Percentiles rank a stretch among this genome's conserved stretches.
Evolutionary conservation across 2,329 filamentous ascomycete species (phyloP).

Genomic region (Paecilomyces formosus): DNA sequence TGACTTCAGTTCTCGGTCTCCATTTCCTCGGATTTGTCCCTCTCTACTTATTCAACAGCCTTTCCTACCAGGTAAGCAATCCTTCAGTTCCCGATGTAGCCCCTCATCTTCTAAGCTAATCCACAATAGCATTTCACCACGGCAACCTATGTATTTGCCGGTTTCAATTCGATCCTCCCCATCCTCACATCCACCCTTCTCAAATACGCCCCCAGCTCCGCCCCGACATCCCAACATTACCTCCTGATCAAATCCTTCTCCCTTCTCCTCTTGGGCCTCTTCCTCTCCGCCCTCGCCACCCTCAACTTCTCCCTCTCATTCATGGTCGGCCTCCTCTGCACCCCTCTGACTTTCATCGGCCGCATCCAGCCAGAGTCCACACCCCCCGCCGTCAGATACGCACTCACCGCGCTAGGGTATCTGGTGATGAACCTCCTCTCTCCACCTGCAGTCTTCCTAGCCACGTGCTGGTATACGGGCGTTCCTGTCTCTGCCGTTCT

Average conservation of each 20-base stretch:
- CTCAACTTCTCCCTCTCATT: conserved; percentile 92
- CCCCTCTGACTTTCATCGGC: conserved; percentile 66
- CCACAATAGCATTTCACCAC: conserved; percentile 48
- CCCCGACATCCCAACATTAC: conserved; percentile 60
- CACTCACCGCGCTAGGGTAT: conserved; percentile 33
- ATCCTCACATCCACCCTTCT: conserved; percentile 32
- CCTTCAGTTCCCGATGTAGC: conserved; percentile 2
- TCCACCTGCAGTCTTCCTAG: conserved; percentile 51
- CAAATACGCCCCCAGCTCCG: conserved; percentile 35
- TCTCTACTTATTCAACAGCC: conserved; percentile 77
- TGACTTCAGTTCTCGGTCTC: conserved; percentile 62
- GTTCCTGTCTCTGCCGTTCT: conserved; percentile 53
- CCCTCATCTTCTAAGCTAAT: conserved; percentile 3
- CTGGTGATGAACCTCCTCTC: conserved; percentile 53
- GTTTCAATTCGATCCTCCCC: neutral
- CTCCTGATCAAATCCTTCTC: conserved; percentile 83
- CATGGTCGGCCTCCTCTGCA: conserved; percentile 69
- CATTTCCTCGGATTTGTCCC: conserved; percentile 76
- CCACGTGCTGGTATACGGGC: conserved; percentile 41
- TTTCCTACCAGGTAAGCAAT: conserved; percentile 54
- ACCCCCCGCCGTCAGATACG: conserved; percentile 9
- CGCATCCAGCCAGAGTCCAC: conserved; percentile 15
- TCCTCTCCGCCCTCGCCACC: conserved; percentile 84
- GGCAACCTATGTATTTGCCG: conserved; percentile 52
- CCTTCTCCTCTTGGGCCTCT: conserved; percentile 84